phyloP scores from a whole-genome alignment of 495 filamentous ascomycete species.

The Penicillium cosmopolitanum region DNA sequence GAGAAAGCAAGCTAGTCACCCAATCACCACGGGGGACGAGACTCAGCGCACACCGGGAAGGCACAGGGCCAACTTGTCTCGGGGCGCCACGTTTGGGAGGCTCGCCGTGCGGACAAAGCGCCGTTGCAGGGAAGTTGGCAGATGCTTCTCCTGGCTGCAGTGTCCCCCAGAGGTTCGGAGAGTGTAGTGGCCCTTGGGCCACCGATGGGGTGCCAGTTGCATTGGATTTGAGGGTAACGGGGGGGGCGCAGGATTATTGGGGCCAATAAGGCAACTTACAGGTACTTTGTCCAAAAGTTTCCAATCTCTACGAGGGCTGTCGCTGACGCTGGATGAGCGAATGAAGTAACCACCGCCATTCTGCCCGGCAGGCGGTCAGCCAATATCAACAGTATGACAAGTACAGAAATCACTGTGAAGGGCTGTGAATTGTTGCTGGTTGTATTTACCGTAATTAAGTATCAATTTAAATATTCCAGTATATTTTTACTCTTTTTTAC shows the following conservation, averaged over 20 bases:
- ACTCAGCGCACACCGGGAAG: conserved; percentile 40
- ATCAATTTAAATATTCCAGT: too few species aligned
- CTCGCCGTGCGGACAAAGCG: conserved; percentile 33
- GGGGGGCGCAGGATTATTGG: conserved; percentile 7
- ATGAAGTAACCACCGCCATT: conserved; percentile 30
- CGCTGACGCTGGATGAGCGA: conserved; percentile 28
- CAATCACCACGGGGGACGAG: conserved; percentile 20
- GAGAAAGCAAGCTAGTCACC: conserved; percentile 5
- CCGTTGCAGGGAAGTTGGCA: conserved; percentile 25
- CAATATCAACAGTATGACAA: neutral
- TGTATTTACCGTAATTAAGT: too few species aligned
- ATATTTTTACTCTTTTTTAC: too few species aligned
- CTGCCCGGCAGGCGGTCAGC: conserved; percentile 25
- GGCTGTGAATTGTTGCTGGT: too few species aligned
- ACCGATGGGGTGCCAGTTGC: neutral
- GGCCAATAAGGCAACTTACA: conserved; percentile 24
- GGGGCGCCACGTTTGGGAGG: conserved; percentile 32
- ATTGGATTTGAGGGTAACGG: conserved; percentile 9
- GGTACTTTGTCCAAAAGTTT: conserved; percentile 23
- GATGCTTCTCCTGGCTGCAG: conserved; percentile 20
- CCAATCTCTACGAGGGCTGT: conserved; percentile 15
- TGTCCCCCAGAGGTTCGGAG: conserved; percentile 17
- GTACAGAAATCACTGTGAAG: neutral
- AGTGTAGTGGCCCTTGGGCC: conserved; percentile 1
- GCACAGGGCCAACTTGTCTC: conserved; percentile 36